Base-by-base conservation (phyloP, 495 filamentous ascomycete species). In the Aspergillus incahuasiensis region DNA sequence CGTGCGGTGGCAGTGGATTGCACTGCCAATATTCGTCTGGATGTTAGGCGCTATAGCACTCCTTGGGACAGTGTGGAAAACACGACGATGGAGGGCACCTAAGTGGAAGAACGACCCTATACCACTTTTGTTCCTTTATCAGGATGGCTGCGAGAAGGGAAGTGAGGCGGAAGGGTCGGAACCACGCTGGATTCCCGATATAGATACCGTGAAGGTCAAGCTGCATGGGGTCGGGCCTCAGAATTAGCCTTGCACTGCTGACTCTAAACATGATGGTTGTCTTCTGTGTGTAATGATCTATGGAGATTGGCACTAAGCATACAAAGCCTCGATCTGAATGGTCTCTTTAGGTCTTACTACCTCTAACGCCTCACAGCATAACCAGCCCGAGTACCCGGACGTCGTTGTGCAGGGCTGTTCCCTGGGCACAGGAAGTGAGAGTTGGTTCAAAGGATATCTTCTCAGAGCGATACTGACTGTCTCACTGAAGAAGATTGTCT, bases 1-100 rank as follows among this genome's bases (percentile, higher is more conserved):
- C 1, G 48, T 63, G 9, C 54, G 50, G 9, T 66, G 60, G 63
- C 47, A 59, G 45, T 66, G 55, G 61, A 48, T 66, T 7, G 5
- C 38, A 0, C 41, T 59, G 4, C 60, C 61, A 6, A 43, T 48
- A 0, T 5, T 63, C 9, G 61, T 63, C 0, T 63, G 63, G 60
- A 6, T 61, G 1, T 21, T 66, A 9, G 58, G 47, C 0, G 28
- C 50, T 21, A 12, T 57, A 15, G 44, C 30, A 5, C 41, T 58
- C 18, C 2, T 56, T 13, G 57, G 54, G 1, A 61, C 60, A 0
- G 16, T 49, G 20, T 63, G 54, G 60, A 63, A 60, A 22, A 35
- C n/a, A 0, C 21, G 51, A 13, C 28, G 28, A 2, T 15, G n/a
- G 19, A 32, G 16, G 11, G 24, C 35, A 7, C 52, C 41, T 0